phyloP scores from a whole-genome alignment of 371 early-diverging fungal genomes.

The Paramicrosporidium saccamoebae region DNA sequence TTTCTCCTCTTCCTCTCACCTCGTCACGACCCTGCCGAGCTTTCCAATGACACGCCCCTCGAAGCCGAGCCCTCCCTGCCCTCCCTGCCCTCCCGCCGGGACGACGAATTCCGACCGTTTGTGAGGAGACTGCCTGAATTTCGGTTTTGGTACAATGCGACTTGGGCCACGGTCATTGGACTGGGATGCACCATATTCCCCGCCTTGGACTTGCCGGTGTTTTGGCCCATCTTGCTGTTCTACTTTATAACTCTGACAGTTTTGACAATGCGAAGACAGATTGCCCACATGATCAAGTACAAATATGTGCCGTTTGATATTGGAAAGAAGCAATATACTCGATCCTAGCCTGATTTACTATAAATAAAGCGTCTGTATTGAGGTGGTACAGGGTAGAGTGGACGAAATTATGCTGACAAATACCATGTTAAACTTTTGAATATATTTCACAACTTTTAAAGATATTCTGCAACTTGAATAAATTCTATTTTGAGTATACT shows the following conservation, averaged over 20 bases:
- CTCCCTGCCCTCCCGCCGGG: constrained; percentile 39
- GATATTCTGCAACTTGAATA: no score
- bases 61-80: constrained; percentile 8
- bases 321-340: constrained; percentile 51
- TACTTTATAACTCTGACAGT: constrained; percentile 83
- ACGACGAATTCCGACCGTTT: constrained; percentile 94
- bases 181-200: constrained; percentile 47
- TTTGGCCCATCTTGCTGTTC: constrained; percentile 58
- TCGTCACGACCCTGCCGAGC: constrained; percentile 52
- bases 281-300: constrained; percentile 91
- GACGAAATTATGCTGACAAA: no score
- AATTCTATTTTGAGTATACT: no score
- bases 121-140: constrained; percentile 96
- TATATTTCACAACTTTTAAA: no score
- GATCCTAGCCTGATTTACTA: background rate
- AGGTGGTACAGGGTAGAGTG: no score
- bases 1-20: constrained; percentile 81
- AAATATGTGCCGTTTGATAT: constrained; percentile 86
- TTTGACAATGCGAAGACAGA: constrained; percentile 80
- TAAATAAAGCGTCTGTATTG: no score
- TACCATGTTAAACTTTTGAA: no score
- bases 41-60: background rate
- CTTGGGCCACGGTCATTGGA: constrained; percentile 36
- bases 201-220: constrained; percentile 87
- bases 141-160: constrained; percentile 71